Conservation (phyloP, 345 rosid genomes). For the Pugionium dolabratum region DNA sequence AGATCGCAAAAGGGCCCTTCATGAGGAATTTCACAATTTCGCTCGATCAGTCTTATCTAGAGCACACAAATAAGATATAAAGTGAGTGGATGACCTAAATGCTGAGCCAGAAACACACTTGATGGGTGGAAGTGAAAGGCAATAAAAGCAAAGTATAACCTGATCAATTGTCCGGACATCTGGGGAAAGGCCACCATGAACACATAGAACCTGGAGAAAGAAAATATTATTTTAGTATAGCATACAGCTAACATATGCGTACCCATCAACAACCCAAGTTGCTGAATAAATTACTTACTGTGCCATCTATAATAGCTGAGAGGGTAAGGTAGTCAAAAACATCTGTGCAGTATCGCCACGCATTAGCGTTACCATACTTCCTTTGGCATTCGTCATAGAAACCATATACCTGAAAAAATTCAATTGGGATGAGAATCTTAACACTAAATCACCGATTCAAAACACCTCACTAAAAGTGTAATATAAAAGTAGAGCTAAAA, state of each 20-base stretch:
- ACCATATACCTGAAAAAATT: slow-evolving; percentile 76
- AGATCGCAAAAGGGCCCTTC: slow-evolving; percentile 99
- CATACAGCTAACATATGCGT: slow-evolving; percentile 6
- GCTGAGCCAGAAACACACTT: slow-evolving; percentile 9
- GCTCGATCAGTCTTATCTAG: slow-evolving; percentile 90
- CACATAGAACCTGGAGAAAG: slow-evolving; percentile 82
- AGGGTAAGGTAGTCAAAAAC: slow-evolving; percentile 98
- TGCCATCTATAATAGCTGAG: slow-evolving; percentile 98
- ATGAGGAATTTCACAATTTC: slow-evolving; percentile 98
- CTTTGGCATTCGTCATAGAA: slow-evolving; percentile 99
- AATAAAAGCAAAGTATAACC: slow-evolving; percentile 44
- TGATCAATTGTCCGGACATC: slow-evolving; percentile 97
- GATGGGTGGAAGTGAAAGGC: slow-evolving; percentile 7
- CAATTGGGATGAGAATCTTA: slow-evolving; percentile 5
- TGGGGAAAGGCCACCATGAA: slow-evolving; percentile 99
- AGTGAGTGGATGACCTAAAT: slow-evolving; percentile 28
- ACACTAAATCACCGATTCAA: slow-evolving; percentile 3
- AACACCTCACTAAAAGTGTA: not conserved
- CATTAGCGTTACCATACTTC: slow-evolving; percentile 99
- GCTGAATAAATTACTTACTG: slow-evolving; percentile 51
- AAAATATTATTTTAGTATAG: slow-evolving; percentile 4
- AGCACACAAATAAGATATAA: slow-evolving; percentile 26
- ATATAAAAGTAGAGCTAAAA: not conserved
- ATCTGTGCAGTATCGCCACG: slow-evolving; percentile 99
- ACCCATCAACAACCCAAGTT: not conserved